Base-by-base conservation (phyloP, 139 green algal species). In the Closterium sp. region DNA sequence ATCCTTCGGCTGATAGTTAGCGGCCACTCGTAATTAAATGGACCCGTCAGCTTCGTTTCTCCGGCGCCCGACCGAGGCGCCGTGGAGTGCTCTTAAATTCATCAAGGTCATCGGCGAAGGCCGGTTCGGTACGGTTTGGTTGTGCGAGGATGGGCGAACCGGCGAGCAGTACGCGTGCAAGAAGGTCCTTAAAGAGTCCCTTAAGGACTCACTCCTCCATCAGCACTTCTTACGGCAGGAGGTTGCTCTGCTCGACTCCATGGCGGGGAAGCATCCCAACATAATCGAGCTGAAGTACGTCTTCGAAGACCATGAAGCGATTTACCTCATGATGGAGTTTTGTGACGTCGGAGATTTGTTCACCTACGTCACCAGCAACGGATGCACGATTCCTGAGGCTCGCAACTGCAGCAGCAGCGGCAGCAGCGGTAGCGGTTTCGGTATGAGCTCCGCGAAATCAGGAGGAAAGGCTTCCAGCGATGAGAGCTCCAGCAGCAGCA, bases 251-350 rank as follows among this genome's bases (percentile, higher is more conserved):
- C 83, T 86, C 12, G 83, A 86, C 16, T 86, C 28, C 6, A 32
- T 86, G 83, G 83, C 83, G 30, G 83, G 83, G 25, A 32, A 33
- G 83, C 83, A 86, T 33, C 83, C 83, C 83, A 86, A 86, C 21
- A 9, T 86, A 33, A 86, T 86, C 16, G 83, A 86, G 83, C 83
- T 86, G 6, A 86, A 86, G 83, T 86, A 86, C 12, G 83, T 86
- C 7, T 86, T 34, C 83, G 83, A 86, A 9, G 83, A 86, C 30
- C 30, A 32, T 2, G 30, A 86, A 33, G n/a, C n/a, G 4, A 33
- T 86, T 32, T 86, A 86, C 28, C 7, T 86, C 28, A 33, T 86
- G 83, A 86, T 86, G 83, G 83, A 86, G 83, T 86, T 34, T 9
- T 86, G 83, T 33, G 83, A 86, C 83, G 83, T 33, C 83, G 83